Percentiles rank a stretch among this genome's conserved stretches.
Evolutionary conservation across 2,329 filamentous ascomycete species (phyloP).

Genomic region (Podosphaera fusca): DNA sequence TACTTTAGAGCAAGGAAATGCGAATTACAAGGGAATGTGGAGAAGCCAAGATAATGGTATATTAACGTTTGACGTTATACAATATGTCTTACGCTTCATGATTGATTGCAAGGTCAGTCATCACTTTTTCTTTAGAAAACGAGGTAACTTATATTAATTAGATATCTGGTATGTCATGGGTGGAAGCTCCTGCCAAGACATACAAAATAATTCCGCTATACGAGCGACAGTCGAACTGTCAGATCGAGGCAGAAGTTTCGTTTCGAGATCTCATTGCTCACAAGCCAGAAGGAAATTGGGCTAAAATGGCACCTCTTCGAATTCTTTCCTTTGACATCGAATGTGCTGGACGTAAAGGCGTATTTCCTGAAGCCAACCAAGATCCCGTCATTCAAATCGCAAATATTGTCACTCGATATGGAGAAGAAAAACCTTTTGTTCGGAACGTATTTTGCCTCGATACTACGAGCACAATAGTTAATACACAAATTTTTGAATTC

Average conservation of each 20-base stretch:
- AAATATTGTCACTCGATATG: slow-evolving; percentile 82
- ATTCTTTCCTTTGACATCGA: slow-evolving; percentile 97
- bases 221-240: slow-evolving; percentile 70
- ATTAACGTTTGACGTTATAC: slow-evolving; percentile 84
- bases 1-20: slow-evolving; percentile 48
- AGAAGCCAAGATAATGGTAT: slow-evolving; percentile 45
- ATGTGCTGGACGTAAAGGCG: slow-evolving; percentile 87
- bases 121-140: background rate
- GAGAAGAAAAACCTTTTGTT: slow-evolving; percentile 87
- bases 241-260: slow-evolving; percentile 76
- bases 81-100: slow-evolving; percentile 93
- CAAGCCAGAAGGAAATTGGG: slow-evolving; percentile 78
- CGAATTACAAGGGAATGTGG: slow-evolving; percentile 88
- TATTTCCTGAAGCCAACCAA: slow-evolving; percentile 79
- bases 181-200: slow-evolving; percentile 53
- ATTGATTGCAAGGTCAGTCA: slow-evolving; percentile 63
- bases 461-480: slow-evolving; percentile 78
- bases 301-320: slow-evolving; percentile 86
- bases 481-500: slow-evolving; percentile 76
- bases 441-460: slow-evolving; percentile 92
- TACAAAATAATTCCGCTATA: slow-evolving; percentile 46
- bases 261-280: slow-evolving; percentile 72
- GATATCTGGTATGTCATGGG: slow-evolving; percentile 94
- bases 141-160: slow-evolving; percentile 15
- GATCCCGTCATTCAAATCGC: slow-evolving; percentile 97